Conservation (phyloP, 2,329 filamentous ascomycete species). For the Paraphaeosphaeria sporulosa region DNA sequence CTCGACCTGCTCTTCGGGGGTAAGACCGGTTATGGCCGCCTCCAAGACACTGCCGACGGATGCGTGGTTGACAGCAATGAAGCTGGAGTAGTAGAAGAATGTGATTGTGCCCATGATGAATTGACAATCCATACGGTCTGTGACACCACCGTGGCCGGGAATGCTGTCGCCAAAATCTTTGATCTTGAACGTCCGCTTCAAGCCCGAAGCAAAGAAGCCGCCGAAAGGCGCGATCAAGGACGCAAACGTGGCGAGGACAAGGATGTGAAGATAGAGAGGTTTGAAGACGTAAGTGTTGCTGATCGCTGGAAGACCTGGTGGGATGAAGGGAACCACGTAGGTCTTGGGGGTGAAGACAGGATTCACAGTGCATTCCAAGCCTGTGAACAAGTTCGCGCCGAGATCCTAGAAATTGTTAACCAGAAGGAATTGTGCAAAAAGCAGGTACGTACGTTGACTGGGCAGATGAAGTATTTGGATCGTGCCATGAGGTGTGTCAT, state of each 20-base stretch:
- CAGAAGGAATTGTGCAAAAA: not conserved
- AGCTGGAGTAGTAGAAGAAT: constrained; percentile 98
- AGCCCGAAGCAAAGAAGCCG: constrained; percentile 95
- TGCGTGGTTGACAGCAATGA: constrained; percentile 88
- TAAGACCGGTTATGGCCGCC: constrained; percentile 87
- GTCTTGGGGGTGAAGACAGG: constrained; percentile 84
- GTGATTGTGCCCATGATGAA: constrained; percentile 99
- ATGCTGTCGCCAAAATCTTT: constrained; percentile 99
- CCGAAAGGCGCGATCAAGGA: constrained; percentile 97
- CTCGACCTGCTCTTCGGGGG: constrained; percentile 87
- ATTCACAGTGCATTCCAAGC: constrained; percentile 88
- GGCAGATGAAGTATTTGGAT: constrained; percentile 98
- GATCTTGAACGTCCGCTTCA: constrained; percentile 99
- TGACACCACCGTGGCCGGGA: constrained; percentile 96
- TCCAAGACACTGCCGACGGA: constrained; percentile 89
- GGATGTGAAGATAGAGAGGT: constrained; percentile 92
- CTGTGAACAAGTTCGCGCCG: constrained; percentile 90
- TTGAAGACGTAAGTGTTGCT: constrained; percentile 77
- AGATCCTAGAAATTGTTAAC: constrained; percentile 65
- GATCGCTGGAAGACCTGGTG: constrained; percentile 59
- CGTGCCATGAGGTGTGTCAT: constrained; percentile 86
- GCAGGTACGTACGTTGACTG: constrained; percentile 74
- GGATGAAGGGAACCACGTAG: constrained; percentile 69
- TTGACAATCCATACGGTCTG: constrained; percentile 98
- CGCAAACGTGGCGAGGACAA: constrained; percentile 90